Conservation (phyloP, 1,284 basidiomycete species). For the Retiboletus flavoniger region DNA sequence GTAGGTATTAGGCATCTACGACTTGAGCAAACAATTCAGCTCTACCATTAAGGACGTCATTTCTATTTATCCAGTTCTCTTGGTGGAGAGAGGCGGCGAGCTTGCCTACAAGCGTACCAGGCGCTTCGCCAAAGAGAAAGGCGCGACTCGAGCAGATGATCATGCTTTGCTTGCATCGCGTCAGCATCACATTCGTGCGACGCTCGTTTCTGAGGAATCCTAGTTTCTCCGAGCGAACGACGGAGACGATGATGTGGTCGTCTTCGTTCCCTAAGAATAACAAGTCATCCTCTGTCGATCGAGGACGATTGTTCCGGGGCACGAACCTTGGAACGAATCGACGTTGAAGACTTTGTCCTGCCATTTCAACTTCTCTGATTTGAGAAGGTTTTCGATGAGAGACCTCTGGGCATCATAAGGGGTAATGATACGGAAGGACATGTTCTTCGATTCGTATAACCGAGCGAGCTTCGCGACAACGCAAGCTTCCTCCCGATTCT, state of each 20-base stretch:
- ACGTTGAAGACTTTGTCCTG: slow-evolving; percentile 61
- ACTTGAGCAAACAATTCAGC: neutral
- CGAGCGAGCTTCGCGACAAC: slow-evolving; percentile 25
- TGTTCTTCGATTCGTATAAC: slow-evolving; percentile 2
- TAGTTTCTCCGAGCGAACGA: slow-evolving; percentile 46
- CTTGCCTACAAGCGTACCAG: slow-evolving; percentile 46
- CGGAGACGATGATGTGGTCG: slow-evolving; percentile 60
- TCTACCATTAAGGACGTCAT: slow-evolving; percentile 9
- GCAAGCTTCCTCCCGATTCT: slow-evolving; percentile 30
- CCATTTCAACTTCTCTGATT: slow-evolving; percentile 44
- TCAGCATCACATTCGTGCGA: slow-evolving; percentile 70
- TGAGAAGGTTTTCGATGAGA: slow-evolving; percentile 49
- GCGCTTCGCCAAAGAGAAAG: slow-evolving; percentile 44
- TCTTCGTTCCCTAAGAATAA: slow-evolving; percentile 33
- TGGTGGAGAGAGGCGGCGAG: slow-evolving; percentile 40
- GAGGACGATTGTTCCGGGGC: slow-evolving; percentile 21
- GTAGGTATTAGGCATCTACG: neutral
- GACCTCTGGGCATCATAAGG: slow-evolving; percentile 64
- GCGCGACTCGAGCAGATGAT: slow-evolving; percentile 48
- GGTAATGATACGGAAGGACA: slow-evolving; percentile 31
- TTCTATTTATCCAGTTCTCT: slow-evolving; percentile 39
- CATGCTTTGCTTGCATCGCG: slow-evolving; percentile 58
- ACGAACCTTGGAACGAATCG: slow-evolving; percentile 61
- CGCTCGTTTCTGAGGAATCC: slow-evolving; percentile 51
- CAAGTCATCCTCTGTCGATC: slow-evolving; percentile 20